These are phyloP conservation scores for Sophora flavescens DNA, from an alignment of 306 rosid species.

Conservation along the genomic window DNA sequence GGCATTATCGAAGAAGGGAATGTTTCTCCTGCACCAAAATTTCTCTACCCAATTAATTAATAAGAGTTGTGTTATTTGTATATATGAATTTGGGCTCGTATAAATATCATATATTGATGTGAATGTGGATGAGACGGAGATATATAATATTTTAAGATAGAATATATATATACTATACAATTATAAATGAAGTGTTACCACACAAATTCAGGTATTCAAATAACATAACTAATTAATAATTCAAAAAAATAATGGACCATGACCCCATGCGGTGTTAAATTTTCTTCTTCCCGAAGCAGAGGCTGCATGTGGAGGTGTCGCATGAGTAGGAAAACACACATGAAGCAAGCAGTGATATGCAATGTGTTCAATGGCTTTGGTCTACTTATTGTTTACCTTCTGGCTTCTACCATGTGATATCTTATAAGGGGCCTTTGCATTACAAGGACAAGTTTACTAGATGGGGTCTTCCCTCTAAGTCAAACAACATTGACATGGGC, in stretches of 20 bases:
- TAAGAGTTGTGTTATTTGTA: no score
- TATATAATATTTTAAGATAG: no score
- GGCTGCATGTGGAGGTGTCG: constrained; percentile 69
- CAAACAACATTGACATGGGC: constrained; percentile 53
- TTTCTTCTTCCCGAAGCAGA: constrained; percentile 40
- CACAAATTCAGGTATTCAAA: no score
- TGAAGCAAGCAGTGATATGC: constrained; percentile 36
- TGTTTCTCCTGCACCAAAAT: constrained; percentile 43
- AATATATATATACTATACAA: no score
- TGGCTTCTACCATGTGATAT: constrained; percentile 62
- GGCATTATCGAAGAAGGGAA: constrained; percentile 39
- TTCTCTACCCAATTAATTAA: constrained; percentile 33
- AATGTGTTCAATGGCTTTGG: constrained; percentile 59
- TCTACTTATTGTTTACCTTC: constrained; percentile 34
- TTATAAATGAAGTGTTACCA: no score
- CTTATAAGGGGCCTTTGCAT: not conserved
- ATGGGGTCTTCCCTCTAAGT: constrained; percentile 52
- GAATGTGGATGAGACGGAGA: no score
- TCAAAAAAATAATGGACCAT: constrained; percentile 23
- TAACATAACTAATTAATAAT: no score
- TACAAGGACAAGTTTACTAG: constrained; percentile 43
- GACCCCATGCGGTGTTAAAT: constrained; percentile 40
- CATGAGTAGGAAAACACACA: constrained; percentile 54
- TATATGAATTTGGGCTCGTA: no score
- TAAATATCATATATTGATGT: no score